These are phyloP conservation scores for Diospyros lotus DNA, from an alignment of 148 eudicot genomes.

Conservation along the genomic window DNA sequence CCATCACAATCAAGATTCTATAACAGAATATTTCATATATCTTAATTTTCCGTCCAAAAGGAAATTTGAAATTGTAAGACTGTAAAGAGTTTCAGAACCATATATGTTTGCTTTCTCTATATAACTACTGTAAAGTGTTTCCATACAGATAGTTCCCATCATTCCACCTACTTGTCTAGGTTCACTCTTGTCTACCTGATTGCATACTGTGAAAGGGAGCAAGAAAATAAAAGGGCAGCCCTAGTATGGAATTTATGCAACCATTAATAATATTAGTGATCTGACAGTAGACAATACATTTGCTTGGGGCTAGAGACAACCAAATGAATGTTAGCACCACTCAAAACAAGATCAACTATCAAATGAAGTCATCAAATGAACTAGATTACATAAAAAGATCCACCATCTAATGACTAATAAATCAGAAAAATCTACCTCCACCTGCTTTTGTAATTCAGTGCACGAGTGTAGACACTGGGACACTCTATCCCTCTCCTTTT, in stretches of 20 bases:
- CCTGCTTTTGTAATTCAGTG: conserved; percentile 47
- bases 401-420: too few species aligned
- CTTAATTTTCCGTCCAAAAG: neutral
- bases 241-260: neutral
- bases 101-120: too few species aligned
- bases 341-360: neutral
- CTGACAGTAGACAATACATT: too few species aligned
- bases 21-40: neutral
- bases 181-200: too few species aligned
- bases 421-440: conserved; percentile 28
- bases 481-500: conserved; percentile 52
- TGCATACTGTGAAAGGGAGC: too few species aligned
- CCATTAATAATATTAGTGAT: neutral
- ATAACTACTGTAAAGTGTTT: too few species aligned
- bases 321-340: neutral
- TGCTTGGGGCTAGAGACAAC: neutral
- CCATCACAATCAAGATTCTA: neutral
- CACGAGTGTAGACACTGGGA: conserved; percentile 43
- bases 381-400: neutral
- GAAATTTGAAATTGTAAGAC: too few species aligned
- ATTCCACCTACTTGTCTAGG: too few species aligned
- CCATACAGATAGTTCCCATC: too few species aligned
- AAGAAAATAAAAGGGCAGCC: neutral
- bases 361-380: neutral
- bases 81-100: too few species aligned